phyloP scores from a whole-genome alignment of 208 protist species.

The Trypanosoma platydactyli region DNA sequence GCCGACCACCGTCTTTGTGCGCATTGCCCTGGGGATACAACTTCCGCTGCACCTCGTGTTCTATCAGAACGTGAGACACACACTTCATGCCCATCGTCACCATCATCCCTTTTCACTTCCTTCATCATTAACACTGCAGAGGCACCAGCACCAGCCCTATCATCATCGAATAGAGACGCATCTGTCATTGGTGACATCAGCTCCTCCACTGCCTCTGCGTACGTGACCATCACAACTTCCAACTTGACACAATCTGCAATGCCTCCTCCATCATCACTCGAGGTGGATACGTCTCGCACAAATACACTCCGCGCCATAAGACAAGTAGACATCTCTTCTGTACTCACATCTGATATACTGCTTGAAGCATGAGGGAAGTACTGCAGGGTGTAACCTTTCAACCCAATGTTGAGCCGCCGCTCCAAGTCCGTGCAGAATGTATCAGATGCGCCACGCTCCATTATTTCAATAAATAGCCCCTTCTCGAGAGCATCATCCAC shows the following conservation, averaged over 20 bases:
- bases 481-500: not conserved
- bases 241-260: constrained; percentile 4
- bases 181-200: not conserved
- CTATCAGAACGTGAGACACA: no score
- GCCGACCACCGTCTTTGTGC: constrained; percentile 21
- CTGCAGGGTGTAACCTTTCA: not conserved
- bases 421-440: constrained; percentile 3
- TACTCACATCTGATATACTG: not conserved
- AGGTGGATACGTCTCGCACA: not conserved
- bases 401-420: constrained; percentile 4
- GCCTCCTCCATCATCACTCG: not conserved
- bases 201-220: not conserved
- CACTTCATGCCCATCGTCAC: no score
- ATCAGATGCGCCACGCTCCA: not conserved
- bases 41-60: no score
- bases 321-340: not conserved
- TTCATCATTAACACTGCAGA: no score
- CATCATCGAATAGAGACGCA: constrained; percentile 16
- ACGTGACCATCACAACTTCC: constrained; percentile 6
- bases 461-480: not conserved
- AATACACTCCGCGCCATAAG: constrained; percentile 9
- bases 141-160: no score
- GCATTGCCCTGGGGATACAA: no score
- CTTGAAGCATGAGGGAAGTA: constrained; percentile 2
- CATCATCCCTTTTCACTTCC: not conserved